Conservation (phyloP, 2,329 filamentous ascomycete species). For the Fusarium chlamydosporum region DNA sequence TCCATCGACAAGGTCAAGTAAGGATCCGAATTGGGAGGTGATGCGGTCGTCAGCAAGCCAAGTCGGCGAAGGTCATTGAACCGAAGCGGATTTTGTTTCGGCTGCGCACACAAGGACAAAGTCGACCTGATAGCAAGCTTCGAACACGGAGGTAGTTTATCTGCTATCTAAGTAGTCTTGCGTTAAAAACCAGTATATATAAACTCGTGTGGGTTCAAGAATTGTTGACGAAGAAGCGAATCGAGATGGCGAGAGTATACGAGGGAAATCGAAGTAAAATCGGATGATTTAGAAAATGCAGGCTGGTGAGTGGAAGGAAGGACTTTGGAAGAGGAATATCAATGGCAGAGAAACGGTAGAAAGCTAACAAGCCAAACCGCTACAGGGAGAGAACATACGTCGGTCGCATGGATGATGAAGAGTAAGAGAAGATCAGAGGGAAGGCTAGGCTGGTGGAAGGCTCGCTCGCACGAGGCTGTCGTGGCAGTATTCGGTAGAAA, state of each 20-base stretch:
- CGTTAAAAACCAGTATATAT: slow-evolving; percentile 19
- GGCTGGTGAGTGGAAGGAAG: slow-evolving; percentile 25
- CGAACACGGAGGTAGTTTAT: slow-evolving; percentile 1
- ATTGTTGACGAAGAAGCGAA: slow-evolving; percentile 30
- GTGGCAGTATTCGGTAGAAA: slow-evolving; percentile 32
- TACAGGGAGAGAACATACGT: slow-evolving; percentile 19
- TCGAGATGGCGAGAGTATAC: slow-evolving; percentile 31
- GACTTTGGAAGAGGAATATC: slow-evolving; percentile 15
- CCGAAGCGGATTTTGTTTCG: slow-evolving; percentile 26
- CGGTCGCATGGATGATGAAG: slow-evolving; percentile 22
- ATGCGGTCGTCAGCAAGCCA: slow-evolving; percentile 41
- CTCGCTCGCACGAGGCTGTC: slow-evolving; percentile 51
- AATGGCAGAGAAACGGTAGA: slow-evolving; percentile 28
- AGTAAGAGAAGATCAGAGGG: slow-evolving; percentile 34
- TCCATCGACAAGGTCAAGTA: slow-evolving; percentile 55
- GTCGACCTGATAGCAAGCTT: slow-evolving; percentile 1
- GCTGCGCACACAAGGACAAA: slow-evolving; percentile 19
- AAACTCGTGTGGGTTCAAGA: slow-evolving; percentile 22
- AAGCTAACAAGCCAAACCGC: slow-evolving; percentile 25
- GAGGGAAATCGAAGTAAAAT: slow-evolving; percentile 31
- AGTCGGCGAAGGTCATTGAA: slow-evolving; percentile 47
- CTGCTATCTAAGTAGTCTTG: slow-evolving; percentile 26
- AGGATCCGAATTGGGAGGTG: slow-evolving; percentile 34
- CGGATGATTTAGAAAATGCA: slow-evolving; percentile 27
- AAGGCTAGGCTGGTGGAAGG: slow-evolving; percentile 52